Evolutionary conservation across 352 stramenopile genomes (phyloP), one percentile per base, ranked within the genome.

Genomic region (Phytopythium oedochilum): DNA sequence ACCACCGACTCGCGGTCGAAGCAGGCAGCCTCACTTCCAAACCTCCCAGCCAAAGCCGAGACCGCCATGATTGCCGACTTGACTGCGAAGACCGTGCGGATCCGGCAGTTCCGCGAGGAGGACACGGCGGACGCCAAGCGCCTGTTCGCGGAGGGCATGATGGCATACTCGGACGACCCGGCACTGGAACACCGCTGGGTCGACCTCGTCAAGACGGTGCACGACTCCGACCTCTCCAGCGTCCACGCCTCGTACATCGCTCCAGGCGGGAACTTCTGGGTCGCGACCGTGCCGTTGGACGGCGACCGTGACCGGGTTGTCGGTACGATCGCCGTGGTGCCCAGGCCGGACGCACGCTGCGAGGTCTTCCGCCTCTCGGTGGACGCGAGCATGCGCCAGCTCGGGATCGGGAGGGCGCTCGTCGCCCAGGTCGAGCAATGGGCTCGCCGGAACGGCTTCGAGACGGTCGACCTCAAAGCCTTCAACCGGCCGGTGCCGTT

Each of bases 211-310:
- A 40, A 61, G 42, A 60, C 64, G 25, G 68, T 59, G 14, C 47
- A 78, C 38, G 59, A 70, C 29, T 45, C 18, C 11, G 71, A 82
- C 49, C 47, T 82, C 10, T 60, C 58, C 4, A 49, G 75, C 31
- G 55, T 78, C 12, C 22, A 69, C 32, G 40, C 48, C 35, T 59
- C 54, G 31, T 82, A 77, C 64, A 65, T 76, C 17, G 20, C n/a
- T 10, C 34, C 58, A 1, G 71, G 71, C 0, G 71, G 71, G 23
- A 71, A 75, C 50, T 82, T 82, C 57, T 82, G 71, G 71, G 71
- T 82, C 11, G 67, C 63, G 1, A 64, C 57, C 15, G 6, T 68
- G 1, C 20, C 63, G 43, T 47, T 58, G n/a, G 42, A 46, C 46
- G 63, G 60, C 22, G 54, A 46, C 3, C 35, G 56, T 15, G 56